Evolutionary conservation across 495 filamentous ascomycete genomes (phyloP), one percentile per base, ranked within the genome.

Genomic region (Aspergillus mulundensis): DNA sequence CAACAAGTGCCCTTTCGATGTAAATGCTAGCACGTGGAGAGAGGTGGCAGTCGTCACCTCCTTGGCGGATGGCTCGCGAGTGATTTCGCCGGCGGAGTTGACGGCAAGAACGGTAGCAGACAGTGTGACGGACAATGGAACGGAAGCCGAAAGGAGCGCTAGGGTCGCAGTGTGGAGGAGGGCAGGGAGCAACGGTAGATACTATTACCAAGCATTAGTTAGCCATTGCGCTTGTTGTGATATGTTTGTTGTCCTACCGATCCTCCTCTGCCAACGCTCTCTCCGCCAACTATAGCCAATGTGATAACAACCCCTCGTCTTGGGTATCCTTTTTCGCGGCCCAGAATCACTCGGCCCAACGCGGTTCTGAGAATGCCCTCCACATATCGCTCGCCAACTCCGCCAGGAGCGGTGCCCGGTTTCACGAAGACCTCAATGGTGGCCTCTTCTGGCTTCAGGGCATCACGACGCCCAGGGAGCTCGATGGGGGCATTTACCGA

Each of bases 401-500:
- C 91, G 57, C 80, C 81, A 1, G 70, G 69, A 10, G 68, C 66
- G 8, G 72, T 75, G 39, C 87, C 85, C 30, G 92, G 92, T 67
- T 93, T 85, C 60, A 98, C 83, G 67, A 91, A 85, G 28, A 97
- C 88, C 68, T 97, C 94, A 51, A 98, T 75, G 48, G 84, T 85
- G 21, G 94, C 89, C 73, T 96, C 91, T 70, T 95, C 89, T 15
- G 94, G 87, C 51, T 90, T 82, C 61, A 96, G 87, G 23, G 73
- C 72, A 63, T 96, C 93, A 60, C 89, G 82, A 60, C 91, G 84
- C 59, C 82, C 84, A 21, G 73, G 73, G 18, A 92, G 90, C 71
- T 97, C 93, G 60, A 97, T 80, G n/a, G 94, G 94, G 0, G 90
- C 94, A 68, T 93, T 96, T 57, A 95, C 90, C 12, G 89, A 84